Base-by-base conservation (phyloP, 2,329 filamentous ascomycete species). In the Monosporascus sp. region DNA sequence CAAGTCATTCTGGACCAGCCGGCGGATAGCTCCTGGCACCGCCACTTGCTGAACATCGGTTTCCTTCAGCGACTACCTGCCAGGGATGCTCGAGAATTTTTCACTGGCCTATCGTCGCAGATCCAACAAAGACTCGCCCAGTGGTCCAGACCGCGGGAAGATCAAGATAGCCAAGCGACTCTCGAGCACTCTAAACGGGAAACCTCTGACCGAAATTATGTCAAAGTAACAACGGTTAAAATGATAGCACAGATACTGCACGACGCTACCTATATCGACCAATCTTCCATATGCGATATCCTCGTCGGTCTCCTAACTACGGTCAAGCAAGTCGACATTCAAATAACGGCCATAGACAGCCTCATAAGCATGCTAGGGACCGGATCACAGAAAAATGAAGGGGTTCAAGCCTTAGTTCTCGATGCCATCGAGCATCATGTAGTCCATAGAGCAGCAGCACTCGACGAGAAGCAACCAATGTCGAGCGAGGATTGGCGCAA, bases 181-280 rank as follows among this genome's bases (percentile, higher is more conserved):
- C 61, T 72, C 50, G 53, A 59, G 16, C 52, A 65, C 20, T 64
- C 48, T 14, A 37, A 53, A 2, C 27, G 47, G 20, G 37, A 20
- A n/a, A 43, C 37, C 41, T 7, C 24, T 31, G 24, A 53, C 27
- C 38, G 43, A 2, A 60, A 65, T 2, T 51, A 58, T 3, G 59
- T 73, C 49, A 72, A 71, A 51, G 60, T 72, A 5, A 68, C 65
- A 1, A 72, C 69, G 0, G 60, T 73, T 49, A 71, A 72, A 49
- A 70, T 73, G 65, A 59, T 73, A n/a, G 65, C 67, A 0, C 65
- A 70, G 40, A 49, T 72, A 1, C 57, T 73, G 2, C 58, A 67
- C 11, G 58, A 62, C 3, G 66, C 60, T 5, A 52, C 59, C 1
- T 67, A 67, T 17, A 52, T 72, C 7, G 58, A 63, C 26, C 50